Base-by-base conservation (phyloP, 441 rosid genomes). In the Manihot esculenta region DNA sequence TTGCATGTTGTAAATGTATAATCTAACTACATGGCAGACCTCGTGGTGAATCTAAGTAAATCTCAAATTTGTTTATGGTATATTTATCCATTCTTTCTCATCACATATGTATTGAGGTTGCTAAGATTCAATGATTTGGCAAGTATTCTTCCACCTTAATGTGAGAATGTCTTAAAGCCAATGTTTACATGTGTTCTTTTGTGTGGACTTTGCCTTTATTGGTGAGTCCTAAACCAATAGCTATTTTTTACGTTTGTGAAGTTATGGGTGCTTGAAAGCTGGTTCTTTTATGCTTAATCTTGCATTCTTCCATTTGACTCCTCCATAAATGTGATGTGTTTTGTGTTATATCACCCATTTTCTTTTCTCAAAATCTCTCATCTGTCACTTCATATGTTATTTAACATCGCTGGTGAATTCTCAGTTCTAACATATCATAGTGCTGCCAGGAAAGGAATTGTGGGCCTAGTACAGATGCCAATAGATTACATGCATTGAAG, bases 361-460 rank as follows among this genome's bases (percentile, higher is more conserved):
- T 12, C 5, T n/a, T n/a, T 21, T 26, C 33, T 12, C 9, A 50
- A 51, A 20, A 18, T 3, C 30, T 45, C 20, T 33, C 45, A 14
- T n/a, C 10, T 54, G 24, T 56, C 7, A 10, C 70, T 30, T 18
- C 44, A 17, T 60, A 2, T 64, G 17, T 71, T 18, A 14, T 63
- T 23, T 51, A 33, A 59, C 68, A 38, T 51, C 54, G 18, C 62
- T 45, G 45, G 68, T 56, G 57, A 44, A 62, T 64, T 62, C 44
- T 7, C 44, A 47, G 14, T 42, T 69, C 70, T 73, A 15, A 30
- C 66, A 70, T 71, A 44, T 23, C 75, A 58, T 53, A 30, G 27
- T 71, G 74, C 35, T 83, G 61, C 68, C 90, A 95, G 99, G 99
- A 90, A 86, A 85, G 82, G 76, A 88, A 84, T 72, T 73, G 75